Conservation (phyloP, 2,329 filamentous ascomycete species). For the Aspergillus sergii region DNA sequence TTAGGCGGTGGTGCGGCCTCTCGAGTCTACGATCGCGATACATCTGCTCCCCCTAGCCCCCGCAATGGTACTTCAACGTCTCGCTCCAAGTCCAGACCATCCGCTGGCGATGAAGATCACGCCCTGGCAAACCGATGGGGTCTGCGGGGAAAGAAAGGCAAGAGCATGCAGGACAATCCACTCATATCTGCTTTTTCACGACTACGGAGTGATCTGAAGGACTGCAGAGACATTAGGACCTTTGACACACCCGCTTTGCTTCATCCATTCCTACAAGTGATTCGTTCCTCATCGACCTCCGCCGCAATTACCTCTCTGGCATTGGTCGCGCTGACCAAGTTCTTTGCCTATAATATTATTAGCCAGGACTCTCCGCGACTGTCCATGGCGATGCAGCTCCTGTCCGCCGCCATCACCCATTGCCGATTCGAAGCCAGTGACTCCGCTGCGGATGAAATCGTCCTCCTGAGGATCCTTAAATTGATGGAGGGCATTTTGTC, state of each 20-base stretch:
- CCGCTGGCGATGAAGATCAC: conserved; percentile 44
- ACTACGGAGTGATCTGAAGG: conserved; percentile 82
- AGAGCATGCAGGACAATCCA: conserved; percentile 96
- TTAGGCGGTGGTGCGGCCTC: conserved; percentile 68
- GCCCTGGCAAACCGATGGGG: conserved; percentile 83
- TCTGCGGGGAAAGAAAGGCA: conserved; percentile 88
- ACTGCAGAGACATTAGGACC: conserved; percentile 82
- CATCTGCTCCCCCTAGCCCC: conserved; percentile 41
- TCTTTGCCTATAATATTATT: conserved; percentile 93
- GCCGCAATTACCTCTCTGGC: conserved; percentile 95
- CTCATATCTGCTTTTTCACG: conserved; percentile 93
- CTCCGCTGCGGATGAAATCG: conserved; percentile 91
- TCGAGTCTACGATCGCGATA: conserved; percentile 48
- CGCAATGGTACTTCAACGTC: conserved; percentile 28
- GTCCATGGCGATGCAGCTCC: conserved; percentile 86
- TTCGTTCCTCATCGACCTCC: conserved; percentile 92
- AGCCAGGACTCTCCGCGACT: conserved; percentile 82
- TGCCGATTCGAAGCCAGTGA: conserved; percentile 98
- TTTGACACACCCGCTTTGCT: conserved; percentile 90
- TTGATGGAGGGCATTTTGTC: conserved; percentile 99
- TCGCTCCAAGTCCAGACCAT: conserved; percentile 22
- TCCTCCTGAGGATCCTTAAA: conserved; percentile 89
- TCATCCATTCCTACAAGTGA: conserved; percentile 93
- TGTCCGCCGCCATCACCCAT: conserved; percentile 94
- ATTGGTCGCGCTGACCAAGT: conserved; percentile 90